These are phyloP conservation scores for Apiospora koreana DNA, from an alignment of 2,329 filamentous ascomycete genomes.

Conservation along the genomic window DNA sequence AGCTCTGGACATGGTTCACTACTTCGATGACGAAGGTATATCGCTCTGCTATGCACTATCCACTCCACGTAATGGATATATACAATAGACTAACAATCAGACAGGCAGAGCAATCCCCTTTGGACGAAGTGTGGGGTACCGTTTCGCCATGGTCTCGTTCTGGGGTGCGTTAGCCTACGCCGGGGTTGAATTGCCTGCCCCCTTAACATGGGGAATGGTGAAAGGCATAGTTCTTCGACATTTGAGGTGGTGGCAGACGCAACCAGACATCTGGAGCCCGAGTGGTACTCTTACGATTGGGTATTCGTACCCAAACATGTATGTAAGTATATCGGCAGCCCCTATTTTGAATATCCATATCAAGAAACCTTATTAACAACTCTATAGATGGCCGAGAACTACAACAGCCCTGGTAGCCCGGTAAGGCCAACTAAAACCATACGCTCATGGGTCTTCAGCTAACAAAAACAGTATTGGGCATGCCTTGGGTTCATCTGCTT, in stretches of 20 bases:
- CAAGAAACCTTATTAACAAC: slow-evolving; percentile 16
- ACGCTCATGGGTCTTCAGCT: background rate
- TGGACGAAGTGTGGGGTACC: slow-evolving; percentile 75
- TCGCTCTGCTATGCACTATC: background rate
- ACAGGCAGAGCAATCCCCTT: slow-evolving; percentile 71
- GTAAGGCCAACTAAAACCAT: slow-evolving; percentile 34
- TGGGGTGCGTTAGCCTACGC: slow-evolving; percentile 79
- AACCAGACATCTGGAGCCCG: slow-evolving; percentile 72
- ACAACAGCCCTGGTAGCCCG: slow-evolving; percentile 73
- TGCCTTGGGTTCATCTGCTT: slow-evolving; percentile 77
- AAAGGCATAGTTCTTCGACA: slow-evolving; percentile 76
- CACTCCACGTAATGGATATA: too few species aligned
- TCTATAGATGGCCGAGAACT: slow-evolving; percentile 72
- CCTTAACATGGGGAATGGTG: slow-evolving; percentile 76
- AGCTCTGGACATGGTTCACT: slow-evolving; percentile 73
- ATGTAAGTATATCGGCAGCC: slow-evolving; percentile 39
- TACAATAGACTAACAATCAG: too few species aligned
- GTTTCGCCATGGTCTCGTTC: slow-evolving; percentile 85
- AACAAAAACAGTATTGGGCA: slow-evolving; percentile 66
- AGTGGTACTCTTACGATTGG: slow-evolving; percentile 76
- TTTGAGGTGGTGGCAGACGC: slow-evolving; percentile 77
- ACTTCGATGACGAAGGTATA: slow-evolving; percentile 67
- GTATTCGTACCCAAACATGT: slow-evolving; percentile 80
- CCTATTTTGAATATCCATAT: background rate
- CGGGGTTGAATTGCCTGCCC: slow-evolving; percentile 69